These are phyloP conservation scores for Pholiota molesta DNA, from an alignment of 768 basidiomycete species.

Conservation along the genomic window DNA sequence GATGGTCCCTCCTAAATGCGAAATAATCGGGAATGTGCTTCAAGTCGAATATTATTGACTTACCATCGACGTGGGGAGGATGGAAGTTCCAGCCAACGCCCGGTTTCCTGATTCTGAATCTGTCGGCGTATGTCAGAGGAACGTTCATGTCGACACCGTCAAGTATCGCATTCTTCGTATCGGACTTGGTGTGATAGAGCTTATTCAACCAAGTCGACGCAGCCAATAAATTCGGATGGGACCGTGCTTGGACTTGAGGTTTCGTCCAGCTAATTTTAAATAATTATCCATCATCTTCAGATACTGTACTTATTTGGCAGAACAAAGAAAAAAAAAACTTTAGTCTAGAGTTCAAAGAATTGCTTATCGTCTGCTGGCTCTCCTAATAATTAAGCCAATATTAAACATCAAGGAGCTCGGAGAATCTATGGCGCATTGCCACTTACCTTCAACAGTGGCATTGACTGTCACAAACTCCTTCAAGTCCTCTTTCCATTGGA, in stretches of 20 bases:
- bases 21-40: neutral
- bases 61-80: conserved; percentile 46
- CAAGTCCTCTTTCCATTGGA: conserved; percentile 59
- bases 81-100: conserved; percentile 58
- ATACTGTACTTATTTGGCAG: neutral
- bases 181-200: conserved; percentile 53
- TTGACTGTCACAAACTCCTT: conserved; percentile 60
- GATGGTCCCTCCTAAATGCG: conserved; percentile 59
- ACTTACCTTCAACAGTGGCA: conserved; percentile 54
- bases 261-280: conserved; percentile 41
- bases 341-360: conserved; percentile 77
- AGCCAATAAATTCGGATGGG: conserved; percentile 68
- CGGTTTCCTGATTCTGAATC: conserved; percentile 74
- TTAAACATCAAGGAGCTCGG: neutral
- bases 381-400: conserved; percentile 34
- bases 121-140: conserved; percentile 72
- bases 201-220: conserved; percentile 64
- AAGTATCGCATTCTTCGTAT: conserved; percentile 20
- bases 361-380: conserved; percentile 62
- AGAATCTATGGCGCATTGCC: neutral
- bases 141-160: conserved; percentile 62
- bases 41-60: conserved; percentile 13
- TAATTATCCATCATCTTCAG: neutral
- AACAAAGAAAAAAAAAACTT: conserved; percentile 18
- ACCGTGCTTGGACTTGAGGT: conserved; percentile 66